Evolutionary conservation across 495 filamentous ascomycete genomes (phyloP), one percentile per base, ranked within the genome.

Genomic region (Daldinia loculata): DNA sequence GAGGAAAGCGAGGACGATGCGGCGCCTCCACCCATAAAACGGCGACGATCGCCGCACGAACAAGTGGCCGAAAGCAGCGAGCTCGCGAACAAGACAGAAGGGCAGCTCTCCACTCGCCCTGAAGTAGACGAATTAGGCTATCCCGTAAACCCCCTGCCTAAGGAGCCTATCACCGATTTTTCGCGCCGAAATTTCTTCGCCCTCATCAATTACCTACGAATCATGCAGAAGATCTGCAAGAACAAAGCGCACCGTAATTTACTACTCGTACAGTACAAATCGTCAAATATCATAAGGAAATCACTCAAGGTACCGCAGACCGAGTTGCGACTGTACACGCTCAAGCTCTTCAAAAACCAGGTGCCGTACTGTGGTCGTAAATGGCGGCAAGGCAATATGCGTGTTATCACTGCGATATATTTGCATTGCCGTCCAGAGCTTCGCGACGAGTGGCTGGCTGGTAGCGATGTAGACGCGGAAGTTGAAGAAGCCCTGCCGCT

Each of bases 311-410:
- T 97, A 38, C 94, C 94, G 1, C 93, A 98, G 75, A 90, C 88
- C 0, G 84, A 93, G 67, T 86, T 99, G 19, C 90, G 96, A 7
- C 89, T 95, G 29, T 98, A 98, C 82, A 97, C 95, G 7, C 89
- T 99, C 74, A 99, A 99, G 76, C 87, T 99, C 0, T 97, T 98
- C 89, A 99, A 99, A 79, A 93, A 92, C 63, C 96, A 98, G 76
- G 95, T 98, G 1, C 95, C 95, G 14, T 99, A 96, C 82, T 98
- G 95, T 78, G 95, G 95, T 19, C 89, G 95, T 14, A 99, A 99
- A 81, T 99, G 95, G 95, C 89, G 95, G 17, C 95, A 99, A 83
- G 89, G 89, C 61, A 98, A 99, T 77, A 99, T 99, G 95, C 91
- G 94, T 57, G 94, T 98, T 70, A 99, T 99, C 77, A 99, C 95